These are phyloP conservation scores for Hypseocharis bilobata DNA, from an alignment of 441 rosid genomes.

Conservation along the genomic window DNA sequence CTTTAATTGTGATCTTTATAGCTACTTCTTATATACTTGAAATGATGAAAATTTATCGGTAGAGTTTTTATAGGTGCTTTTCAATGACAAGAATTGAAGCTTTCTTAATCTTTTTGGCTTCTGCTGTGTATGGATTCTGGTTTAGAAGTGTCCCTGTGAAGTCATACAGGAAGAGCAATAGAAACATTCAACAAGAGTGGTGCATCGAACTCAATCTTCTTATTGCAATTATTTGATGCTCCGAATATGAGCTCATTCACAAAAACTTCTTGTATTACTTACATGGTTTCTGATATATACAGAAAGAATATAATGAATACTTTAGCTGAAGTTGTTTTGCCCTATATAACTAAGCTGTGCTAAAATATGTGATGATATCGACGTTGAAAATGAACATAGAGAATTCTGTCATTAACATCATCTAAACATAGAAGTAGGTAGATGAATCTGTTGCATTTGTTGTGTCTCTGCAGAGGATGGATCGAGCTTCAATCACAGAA, in stretches of 20 bases:
- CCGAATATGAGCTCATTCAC: neutral
- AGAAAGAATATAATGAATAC: neutral
- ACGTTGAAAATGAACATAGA: neutral
- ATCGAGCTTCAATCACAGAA: conserved; percentile 83
- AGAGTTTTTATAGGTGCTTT: neutral
- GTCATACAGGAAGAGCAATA: neutral
- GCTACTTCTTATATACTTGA: neutral
- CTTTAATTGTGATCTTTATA: too few species aligned
- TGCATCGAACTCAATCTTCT: neutral
- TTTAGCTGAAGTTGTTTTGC: neutral
- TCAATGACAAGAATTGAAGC: too few species aligned
- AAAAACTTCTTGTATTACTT: neutral
- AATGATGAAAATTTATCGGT: neutral
- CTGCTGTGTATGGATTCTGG: too few species aligned
- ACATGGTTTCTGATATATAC: neutral
- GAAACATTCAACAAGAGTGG: neutral
- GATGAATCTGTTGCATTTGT: conserved; percentile 54
- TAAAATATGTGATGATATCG: neutral
- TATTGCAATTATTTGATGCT: neutral
- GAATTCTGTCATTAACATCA: neutral
- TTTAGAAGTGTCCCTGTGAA: neutral
- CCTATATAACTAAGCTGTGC: neutral
- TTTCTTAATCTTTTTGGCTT: too few species aligned
- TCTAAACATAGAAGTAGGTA: conserved; percentile 60
- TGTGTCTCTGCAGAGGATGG: conserved; percentile 80